These are phyloP conservation scores for Diphasiastrum complanatum DNA, from an alignment of 83 land plant genomes.

Conservation along the genomic window DNA sequence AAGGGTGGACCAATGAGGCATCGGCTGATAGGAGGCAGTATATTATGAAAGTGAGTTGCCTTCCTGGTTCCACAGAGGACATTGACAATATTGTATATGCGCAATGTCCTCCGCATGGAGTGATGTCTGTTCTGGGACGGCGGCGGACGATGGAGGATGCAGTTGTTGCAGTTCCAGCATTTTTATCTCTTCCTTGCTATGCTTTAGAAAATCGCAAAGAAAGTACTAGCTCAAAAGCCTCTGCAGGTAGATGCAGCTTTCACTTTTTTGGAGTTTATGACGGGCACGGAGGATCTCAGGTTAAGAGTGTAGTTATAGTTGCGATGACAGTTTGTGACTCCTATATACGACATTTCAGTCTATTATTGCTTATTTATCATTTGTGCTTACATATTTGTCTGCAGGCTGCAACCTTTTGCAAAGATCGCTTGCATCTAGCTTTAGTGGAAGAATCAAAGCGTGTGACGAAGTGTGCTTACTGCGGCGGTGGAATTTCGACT, in stretches of 20 bases:
- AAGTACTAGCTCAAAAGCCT: background rate
- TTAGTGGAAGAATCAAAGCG: background rate
- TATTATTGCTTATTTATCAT: too few species aligned
- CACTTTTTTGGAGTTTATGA: slow-evolving; percentile 21
- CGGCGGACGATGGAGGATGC: slow-evolving; percentile 5
- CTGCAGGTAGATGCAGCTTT: background rate
- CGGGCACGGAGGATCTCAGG: slow-evolving; percentile 20
- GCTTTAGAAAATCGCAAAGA: background rate
- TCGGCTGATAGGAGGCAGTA: too few species aligned
- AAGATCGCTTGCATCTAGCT: background rate
- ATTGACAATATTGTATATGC: too few species aligned
- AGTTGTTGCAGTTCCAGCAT: slow-evolving; percentile 7
- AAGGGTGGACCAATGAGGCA: too few species aligned
- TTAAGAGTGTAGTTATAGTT: too few species aligned
- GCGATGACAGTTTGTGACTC: too few species aligned
- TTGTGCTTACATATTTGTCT: background rate
- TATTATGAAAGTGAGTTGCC: too few species aligned
- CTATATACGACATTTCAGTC: too few species aligned
- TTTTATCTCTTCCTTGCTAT: slow-evolving; percentile 9
- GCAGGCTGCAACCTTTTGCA: background rate
- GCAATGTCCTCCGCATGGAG: too few species aligned
- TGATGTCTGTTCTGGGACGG: background rate
- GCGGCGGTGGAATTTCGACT: background rate
- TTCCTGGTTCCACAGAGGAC: too few species aligned
- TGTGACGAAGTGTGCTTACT: background rate